A percentile compares a stretch with the other conserved stretches of the same genome.
Evolutionary conservation across 2,329 filamentous ascomycete genomes (phyloP).

Genomic region (Trichoderma oligosporum): DNA sequence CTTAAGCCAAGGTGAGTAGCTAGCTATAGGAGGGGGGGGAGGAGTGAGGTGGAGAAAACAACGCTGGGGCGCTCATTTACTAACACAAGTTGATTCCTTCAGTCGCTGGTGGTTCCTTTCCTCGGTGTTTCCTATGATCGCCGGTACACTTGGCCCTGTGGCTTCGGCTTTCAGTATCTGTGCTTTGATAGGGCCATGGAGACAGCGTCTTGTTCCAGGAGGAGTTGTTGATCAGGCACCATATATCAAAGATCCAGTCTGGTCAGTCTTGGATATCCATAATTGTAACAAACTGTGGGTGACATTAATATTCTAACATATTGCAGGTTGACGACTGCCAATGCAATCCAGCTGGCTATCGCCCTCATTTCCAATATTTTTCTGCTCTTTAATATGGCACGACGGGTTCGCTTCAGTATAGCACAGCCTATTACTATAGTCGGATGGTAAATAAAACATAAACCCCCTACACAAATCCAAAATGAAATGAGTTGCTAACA

Average conservation of each 20-base stretch:
- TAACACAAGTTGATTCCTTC: neutral
- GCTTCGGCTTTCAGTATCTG: slow-evolving; percentile 86
- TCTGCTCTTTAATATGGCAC: slow-evolving; percentile 82
- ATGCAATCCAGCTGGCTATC: slow-evolving; percentile 70
- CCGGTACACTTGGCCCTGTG: slow-evolving; percentile 78
- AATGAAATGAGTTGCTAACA: neutral
- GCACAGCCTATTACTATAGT: slow-evolving; percentile 80
- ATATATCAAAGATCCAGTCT: neutral
- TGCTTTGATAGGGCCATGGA: slow-evolving; percentile 69
- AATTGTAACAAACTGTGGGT: neutral
- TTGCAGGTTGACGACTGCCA: slow-evolving; percentile 64
- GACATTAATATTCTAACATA: neutral
- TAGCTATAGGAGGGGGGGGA: no score
- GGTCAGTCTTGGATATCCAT: neutral
- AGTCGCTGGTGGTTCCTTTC: slow-evolving; percentile 58
- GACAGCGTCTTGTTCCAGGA: slow-evolving; percentile 3
- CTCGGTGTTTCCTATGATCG: slow-evolving; percentile 70
- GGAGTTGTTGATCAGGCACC: neutral
- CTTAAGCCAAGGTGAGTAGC: slow-evolving; percentile 3
- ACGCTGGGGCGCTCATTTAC: neutral
- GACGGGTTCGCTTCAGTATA: slow-evolving; percentile 71
- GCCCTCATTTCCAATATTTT: slow-evolving; percentile 78
- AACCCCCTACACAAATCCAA: neutral
- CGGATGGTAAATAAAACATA: slow-evolving; percentile 57
- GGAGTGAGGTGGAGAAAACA: no score